phyloP scores from a whole-genome alignment of 148 eudicot genomes.

The Arbutus unedo region DNA sequence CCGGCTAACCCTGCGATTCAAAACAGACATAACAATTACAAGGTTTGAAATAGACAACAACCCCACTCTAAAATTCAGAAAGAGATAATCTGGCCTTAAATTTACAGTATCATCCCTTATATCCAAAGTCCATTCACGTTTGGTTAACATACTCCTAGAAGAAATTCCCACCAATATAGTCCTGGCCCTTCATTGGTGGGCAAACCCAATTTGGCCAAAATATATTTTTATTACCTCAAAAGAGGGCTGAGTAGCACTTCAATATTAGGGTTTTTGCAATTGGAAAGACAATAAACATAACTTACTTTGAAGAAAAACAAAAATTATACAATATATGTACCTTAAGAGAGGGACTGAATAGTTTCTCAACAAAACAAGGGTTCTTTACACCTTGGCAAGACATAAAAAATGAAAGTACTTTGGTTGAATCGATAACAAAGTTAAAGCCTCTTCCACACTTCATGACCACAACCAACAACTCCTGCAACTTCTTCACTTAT shows the following conservation, averaged over 20 bases:
- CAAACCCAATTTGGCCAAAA: neutral
- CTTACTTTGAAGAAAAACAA: neutral
- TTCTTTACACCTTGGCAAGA: neutral
- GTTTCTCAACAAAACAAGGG: neutral
- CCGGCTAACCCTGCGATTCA: conserved; percentile 83
- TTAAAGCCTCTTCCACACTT: neutral
- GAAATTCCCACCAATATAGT: neutral
- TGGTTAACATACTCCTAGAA: neutral
- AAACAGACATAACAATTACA: conserved; percentile 20
- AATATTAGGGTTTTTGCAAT: neutral
- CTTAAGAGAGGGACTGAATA: neutral
- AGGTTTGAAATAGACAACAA: conserved; percentile 13
- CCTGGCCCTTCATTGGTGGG: neutral
- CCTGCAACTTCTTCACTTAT: conserved; percentile 2
- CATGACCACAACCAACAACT: neutral
- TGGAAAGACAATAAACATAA: neutral
- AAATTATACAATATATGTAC: neutral
- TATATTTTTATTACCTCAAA: neutral
- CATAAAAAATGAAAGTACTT: neutral
- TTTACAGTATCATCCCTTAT: neutral
- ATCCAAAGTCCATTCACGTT: neutral
- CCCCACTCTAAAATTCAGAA: neutral
- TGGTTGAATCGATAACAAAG: neutral
- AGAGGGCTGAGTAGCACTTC: neutral
- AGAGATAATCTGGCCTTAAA: neutral